Conservation (phyloP, 371 early-diverging fungal genomes). For the Syncephalastrum monosporum region DNA sequence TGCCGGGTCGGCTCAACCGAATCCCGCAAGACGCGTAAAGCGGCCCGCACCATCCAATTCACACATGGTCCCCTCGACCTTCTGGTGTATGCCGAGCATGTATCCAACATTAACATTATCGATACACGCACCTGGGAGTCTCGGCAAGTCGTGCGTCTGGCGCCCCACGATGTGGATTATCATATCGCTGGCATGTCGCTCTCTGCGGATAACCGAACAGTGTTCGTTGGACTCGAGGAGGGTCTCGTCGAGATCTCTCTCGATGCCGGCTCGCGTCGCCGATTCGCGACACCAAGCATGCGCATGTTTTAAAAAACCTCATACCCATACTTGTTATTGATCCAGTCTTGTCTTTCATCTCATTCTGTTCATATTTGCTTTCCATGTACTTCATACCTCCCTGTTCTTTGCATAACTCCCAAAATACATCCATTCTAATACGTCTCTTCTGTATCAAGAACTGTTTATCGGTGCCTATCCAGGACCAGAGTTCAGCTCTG, state of each 20-base stretch:
- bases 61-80: conserved; percentile 26
- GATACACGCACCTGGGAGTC: conserved; percentile 80
- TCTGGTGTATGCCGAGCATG: conserved; percentile 50
- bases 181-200: conserved; percentile 33
- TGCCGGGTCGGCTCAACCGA: conserved; percentile 27
- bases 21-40: conserved; percentile 40
- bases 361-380: too few relatives aligned
- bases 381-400: too few relatives aligned
- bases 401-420: too few relatives aligned
- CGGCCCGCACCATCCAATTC: conserved; percentile 22
- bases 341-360: too few relatives aligned
- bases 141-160: conserved; percentile 57
- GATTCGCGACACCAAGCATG: conserved; percentile 11
- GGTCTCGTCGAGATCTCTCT: conserved; percentile 22
- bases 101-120: conserved; percentile 73
- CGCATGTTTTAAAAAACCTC: conserved; percentile 48
- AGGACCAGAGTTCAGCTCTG: too few relatives aligned
- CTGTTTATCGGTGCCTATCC: too few relatives aligned
- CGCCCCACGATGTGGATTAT: conserved; percentile 33
- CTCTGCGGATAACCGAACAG: conserved; percentile 24
- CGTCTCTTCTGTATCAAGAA: too few relatives aligned
- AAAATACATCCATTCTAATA: too few relatives aligned
- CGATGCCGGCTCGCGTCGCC: conserved; percentile 18
- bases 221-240: conserved; percentile 29
- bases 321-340: too few relatives aligned